Percentiles rank a stretch among this genome's conserved stretches.
Evolutionary conservation across 208 protist species (phyloP).

Genomic region (Borovskyia barvae): DNA sequence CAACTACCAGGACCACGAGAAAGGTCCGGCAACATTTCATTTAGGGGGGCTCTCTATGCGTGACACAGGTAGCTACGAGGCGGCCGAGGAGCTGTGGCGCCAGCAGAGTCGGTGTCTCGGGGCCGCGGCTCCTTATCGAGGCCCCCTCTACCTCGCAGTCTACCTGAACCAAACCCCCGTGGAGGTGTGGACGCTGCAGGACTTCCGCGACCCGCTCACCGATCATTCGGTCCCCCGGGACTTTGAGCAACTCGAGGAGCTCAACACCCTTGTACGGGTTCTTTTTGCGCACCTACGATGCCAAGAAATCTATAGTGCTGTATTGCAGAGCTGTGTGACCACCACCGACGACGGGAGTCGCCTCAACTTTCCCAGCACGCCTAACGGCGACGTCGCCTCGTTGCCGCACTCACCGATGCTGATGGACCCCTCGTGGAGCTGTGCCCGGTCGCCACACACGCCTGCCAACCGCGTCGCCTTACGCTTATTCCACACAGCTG

Average conservation of each 20-base stretch:
- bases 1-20: slow-evolving; percentile 29
- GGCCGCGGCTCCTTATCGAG: slow-evolving; percentile 12
- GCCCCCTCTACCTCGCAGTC: slow-evolving; percentile 42
- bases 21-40: slow-evolving; percentile 25
- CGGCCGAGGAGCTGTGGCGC: slow-evolving; percentile 37
- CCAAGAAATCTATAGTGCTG: slow-evolving; percentile 34
- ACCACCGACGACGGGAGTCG: slow-evolving; percentile 7
- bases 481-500: slow-evolving; percentile 10
- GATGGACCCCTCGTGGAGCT: slow-evolving; percentile 3
- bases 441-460: slow-evolving; percentile 7
- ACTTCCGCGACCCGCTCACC: slow-evolving; percentile 39
- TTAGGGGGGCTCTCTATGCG: slow-evolving; percentile 41
- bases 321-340: slow-evolving; percentile 31
- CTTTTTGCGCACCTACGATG: slow-evolving; percentile 39
- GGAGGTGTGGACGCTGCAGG: slow-evolving; percentile 47
- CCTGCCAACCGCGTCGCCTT: slow-evolving; percentile 18
- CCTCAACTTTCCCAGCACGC: neutral
- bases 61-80: slow-evolving; percentile 34
- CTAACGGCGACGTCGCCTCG: neutral
- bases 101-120: slow-evolving; percentile 2
- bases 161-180: slow-evolving; percentile 28
- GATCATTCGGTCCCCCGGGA: slow-evolving; percentile 35
- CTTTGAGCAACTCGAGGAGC: slow-evolving; percentile 36
- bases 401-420: slow-evolving; percentile 8
- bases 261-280: slow-evolving; percentile 42